phyloP scores from a whole-genome alignment of 2,329 filamentous ascomycete genomes.

The Cladophialophora psammophila region DNA sequence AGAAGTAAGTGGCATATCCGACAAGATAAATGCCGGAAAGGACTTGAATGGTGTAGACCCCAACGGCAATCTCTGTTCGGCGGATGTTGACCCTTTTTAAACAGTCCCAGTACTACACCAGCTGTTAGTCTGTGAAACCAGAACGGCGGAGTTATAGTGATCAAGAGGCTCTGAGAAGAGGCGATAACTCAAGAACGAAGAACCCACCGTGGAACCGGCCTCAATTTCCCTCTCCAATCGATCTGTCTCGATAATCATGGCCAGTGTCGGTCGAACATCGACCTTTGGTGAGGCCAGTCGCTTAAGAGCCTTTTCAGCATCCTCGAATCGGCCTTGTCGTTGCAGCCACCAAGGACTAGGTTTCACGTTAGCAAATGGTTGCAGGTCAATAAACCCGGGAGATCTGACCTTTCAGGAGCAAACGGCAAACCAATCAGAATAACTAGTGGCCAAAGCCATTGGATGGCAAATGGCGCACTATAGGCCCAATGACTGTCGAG shows the following conservation, averaged over 20 bases:
- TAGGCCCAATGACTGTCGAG: slow-evolving; percentile 54
- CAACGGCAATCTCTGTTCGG: slow-evolving; percentile 55
- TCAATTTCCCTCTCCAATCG: slow-evolving; percentile 50
- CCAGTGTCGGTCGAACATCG: slow-evolving; percentile 51
- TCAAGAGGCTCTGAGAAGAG: not conserved
- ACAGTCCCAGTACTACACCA: slow-evolving; percentile 46
- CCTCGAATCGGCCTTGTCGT: slow-evolving; percentile 45
- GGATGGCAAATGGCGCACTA: slow-evolving; percentile 53
- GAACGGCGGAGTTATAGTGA: not conserved
- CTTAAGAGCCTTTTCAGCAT: slow-evolving; percentile 48
- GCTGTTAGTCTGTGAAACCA: not conserved
- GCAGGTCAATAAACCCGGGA: not conserved
- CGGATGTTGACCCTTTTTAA: slow-evolving; percentile 53
- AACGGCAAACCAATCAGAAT: slow-evolving; percentile 50
- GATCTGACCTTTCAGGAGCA: slow-evolving; percentile 46
- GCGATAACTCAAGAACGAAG: not conserved
- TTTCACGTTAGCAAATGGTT: slow-evolving; percentile 1
- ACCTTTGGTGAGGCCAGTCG: slow-evolving; percentile 49
- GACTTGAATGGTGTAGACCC: slow-evolving; percentile 55
- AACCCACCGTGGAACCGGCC: slow-evolving; percentile 43
- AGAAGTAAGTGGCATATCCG: slow-evolving; percentile 58
- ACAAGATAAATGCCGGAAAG: slow-evolving; percentile 54
- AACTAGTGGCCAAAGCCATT: slow-evolving; percentile 52
- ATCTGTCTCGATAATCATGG: slow-evolving; percentile 53
- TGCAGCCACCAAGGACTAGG: slow-evolving; percentile 49